phyloP scores from a whole-genome alignment of 2,329 filamentous ascomycete species.

The Elsinoe fawcettii region DNA sequence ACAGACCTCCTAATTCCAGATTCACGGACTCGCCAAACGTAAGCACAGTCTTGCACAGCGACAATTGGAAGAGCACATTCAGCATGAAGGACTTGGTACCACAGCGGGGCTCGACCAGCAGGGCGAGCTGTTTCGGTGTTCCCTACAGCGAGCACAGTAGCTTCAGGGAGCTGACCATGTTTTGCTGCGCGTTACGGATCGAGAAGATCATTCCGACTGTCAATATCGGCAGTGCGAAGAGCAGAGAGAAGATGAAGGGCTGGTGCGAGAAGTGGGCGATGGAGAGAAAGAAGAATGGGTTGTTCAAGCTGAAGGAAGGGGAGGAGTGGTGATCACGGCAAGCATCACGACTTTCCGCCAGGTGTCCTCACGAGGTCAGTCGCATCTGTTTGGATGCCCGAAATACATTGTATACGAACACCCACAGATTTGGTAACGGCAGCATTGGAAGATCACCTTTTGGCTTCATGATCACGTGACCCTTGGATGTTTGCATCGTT shows the following conservation, averaged over 20 bases:
- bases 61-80: conserved; percentile 70
- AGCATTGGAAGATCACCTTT: too few species aligned
- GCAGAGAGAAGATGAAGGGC: conserved; percentile 56
- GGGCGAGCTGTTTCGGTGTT: conserved; percentile 84
- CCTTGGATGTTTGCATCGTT: not conserved
- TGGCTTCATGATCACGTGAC: not conserved
- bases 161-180: conserved; percentile 89
- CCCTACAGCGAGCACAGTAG: conserved; percentile 95
- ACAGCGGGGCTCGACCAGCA: conserved; percentile 73
- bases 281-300: conserved; percentile 55
- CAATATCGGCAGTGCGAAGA: conserved; percentile 63
- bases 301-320: conserved; percentile 39
- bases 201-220: conserved; percentile 90
- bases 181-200: conserved; percentile 78
- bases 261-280: conserved; percentile 59
- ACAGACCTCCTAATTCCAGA: conserved; percentile 61
- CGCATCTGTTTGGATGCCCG: too few species aligned
- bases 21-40: conserved; percentile 57
- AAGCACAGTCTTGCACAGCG: conserved; percentile 55
- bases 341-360: too few species aligned
- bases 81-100: conserved; percentile 63
- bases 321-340: conserved; percentile 2
- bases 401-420: too few species aligned
- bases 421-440: too few species aligned
- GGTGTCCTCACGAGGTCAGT: too few species aligned